Evolutionary conservation across 1,284 basidiomycete genomes (phyloP).

Genomic region (Acaromyces ingoldii): DNA sequence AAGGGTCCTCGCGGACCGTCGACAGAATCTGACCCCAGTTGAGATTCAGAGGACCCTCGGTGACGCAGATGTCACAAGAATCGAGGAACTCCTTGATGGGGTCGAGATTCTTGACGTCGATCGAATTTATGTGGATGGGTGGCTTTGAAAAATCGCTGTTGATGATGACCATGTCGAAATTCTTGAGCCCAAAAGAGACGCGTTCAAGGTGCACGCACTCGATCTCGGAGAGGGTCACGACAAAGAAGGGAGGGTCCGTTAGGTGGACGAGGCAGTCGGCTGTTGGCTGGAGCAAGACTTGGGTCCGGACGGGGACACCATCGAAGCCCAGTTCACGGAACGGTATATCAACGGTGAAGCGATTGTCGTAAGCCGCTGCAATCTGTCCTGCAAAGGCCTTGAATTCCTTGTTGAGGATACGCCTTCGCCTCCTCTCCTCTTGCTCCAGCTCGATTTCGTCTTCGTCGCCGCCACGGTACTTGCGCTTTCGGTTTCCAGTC

Average conservation of each 20-base stretch:
- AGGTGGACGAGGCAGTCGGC: constrained; percentile 96
- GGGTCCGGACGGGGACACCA: constrained; percentile 92
- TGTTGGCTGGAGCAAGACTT: constrained; percentile 88
- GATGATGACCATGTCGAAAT: constrained; percentile 94
- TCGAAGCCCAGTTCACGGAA: constrained; percentile 96
- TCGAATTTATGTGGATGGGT: constrained; percentile 61
- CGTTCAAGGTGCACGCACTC: constrained; percentile 95
- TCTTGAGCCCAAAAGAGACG: constrained; percentile 75
- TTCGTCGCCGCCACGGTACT: constrained; percentile 95
- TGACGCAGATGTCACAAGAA: constrained; percentile 83
- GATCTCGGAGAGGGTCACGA: constrained; percentile 91
- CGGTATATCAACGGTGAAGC: constrained; percentile 88
- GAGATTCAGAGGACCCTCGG: constrained; percentile 93
- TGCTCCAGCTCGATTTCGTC: constrained; percentile 99
- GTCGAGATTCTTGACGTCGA: constrained; percentile 41
- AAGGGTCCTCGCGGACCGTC: constrained; percentile 62
- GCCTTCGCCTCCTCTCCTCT: constrained; percentile 83
- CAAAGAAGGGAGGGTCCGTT: constrained; percentile 90
- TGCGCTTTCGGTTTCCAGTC: constrained; percentile 96
- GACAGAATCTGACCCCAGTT: constrained; percentile 89
- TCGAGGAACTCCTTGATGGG: constrained; percentile 71
- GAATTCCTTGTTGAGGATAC: constrained; percentile 89
- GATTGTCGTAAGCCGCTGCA: constrained; percentile 72
- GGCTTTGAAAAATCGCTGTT: constrained; percentile 91
- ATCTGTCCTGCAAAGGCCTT: constrained; percentile 89